phyloP scores from a whole-genome alignment of 352 stramenopile species.

The Globisporangium nagaii region DNA sequence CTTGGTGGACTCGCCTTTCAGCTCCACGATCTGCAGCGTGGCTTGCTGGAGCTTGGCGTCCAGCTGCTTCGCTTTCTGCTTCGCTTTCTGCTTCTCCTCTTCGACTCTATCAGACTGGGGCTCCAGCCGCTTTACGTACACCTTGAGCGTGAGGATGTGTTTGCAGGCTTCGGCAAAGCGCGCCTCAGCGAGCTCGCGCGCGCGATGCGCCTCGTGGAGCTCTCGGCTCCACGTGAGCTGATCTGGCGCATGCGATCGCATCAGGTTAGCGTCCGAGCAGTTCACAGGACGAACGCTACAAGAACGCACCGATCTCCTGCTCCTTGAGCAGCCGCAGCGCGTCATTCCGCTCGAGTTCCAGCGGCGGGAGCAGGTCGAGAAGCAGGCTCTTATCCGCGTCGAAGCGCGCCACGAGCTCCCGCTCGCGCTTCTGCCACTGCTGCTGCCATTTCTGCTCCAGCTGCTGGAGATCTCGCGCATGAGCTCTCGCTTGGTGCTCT shows the following conservation, averaged over 20 bases:
- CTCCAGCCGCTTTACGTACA: conserved; percentile 19
- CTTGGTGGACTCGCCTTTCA: conserved; percentile 21
- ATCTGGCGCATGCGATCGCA: background rate
- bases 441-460: conserved; percentile 21
- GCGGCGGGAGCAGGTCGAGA: conserved; percentile 25
- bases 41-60: conserved; percentile 20
- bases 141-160: conserved; percentile 41
- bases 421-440: conserved; percentile 18
- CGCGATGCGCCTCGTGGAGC: conserved; percentile 6
- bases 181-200: conserved; percentile 14
- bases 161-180: conserved; percentile 32
- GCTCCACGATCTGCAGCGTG: conserved; percentile 17
- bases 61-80: conserved; percentile 5
- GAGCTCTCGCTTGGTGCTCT: conserved; percentile 12
- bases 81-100: conserved; percentile 14
- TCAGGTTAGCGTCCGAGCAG: background rate
- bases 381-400: conserved; percentile 22
- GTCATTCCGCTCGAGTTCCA: conserved; percentile 33
- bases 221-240: conserved; percentile 6
- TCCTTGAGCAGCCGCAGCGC: conserved; percentile 21
- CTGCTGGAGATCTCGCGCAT: conserved; percentile 22
- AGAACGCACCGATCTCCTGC: conserved; percentile 15
- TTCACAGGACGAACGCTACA: background rate
- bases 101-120: conserved; percentile 8
- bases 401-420: conserved; percentile 11